Base-by-base conservation (phyloP, 257 asterid genomes). In the Coffea canephora region DNA sequence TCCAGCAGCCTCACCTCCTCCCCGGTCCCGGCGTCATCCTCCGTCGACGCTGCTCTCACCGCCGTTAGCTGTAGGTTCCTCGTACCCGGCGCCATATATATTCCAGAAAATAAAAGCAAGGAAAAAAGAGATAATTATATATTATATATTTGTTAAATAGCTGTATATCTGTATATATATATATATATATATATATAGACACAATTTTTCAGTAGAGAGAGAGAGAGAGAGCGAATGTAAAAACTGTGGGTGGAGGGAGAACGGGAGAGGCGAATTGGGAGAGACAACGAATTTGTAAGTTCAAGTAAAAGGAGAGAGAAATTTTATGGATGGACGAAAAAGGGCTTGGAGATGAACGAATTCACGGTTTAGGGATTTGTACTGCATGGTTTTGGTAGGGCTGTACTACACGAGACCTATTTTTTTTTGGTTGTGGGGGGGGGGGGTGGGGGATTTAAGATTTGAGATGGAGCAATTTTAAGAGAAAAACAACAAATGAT, bases 1-100 rank as follows among this genome's bases (percentile, higher is more conserved):
- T 92, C 88, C 68, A 96, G 86, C 71, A 96, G 77, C 80, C 97
- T 77, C 81, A 85, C 94, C 81, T 81, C 95, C 87, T 96, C 99
- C 64, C 81, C 95, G 70, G 55, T 80, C 12, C 82, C 55, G 48
- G 85, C 83, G 34, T 14, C 77, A 15, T 77, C 82, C 67, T 67
- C 89, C 79, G 68, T 73, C 77, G 86, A 39, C 15, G 27, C 86
- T 6, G 70, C 85, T 75, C 67, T 79, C 50, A 87, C 65, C 79
- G 89, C 71, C 79, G 97, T 88, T 71, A 96, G 84, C 90, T 96
- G 97, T 83, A 92, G 84, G 90, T 76, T 91, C 83, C 85, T 87
- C 87, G 75, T 75, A n/a, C 83, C 82, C 86, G 82, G 95, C 87
- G 93, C 85, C 97, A 88, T 92, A 25, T 1, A 43, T 43, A 14